Conservation (phyloP, 1,139 yeast genomes). For the Casaregolazyma suthepensis region DNA sequence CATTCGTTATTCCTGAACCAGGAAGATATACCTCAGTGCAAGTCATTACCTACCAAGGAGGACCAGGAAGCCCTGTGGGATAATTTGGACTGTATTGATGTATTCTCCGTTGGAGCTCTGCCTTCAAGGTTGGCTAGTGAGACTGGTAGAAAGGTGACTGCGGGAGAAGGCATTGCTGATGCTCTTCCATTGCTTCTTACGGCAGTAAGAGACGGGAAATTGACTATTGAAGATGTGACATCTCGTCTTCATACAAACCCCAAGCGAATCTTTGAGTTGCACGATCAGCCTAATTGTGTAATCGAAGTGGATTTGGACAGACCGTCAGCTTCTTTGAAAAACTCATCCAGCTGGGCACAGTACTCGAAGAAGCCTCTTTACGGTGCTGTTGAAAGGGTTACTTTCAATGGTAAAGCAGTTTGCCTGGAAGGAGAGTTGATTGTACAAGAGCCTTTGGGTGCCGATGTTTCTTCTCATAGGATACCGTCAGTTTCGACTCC, state of each 20-base stretch:
- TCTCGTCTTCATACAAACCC: slow-evolving; percentile 78
- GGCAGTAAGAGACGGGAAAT: slow-evolving; percentile 69
- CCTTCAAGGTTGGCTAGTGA: slow-evolving; percentile 70
- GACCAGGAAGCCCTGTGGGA: slow-evolving; percentile 85
- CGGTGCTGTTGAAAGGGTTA: slow-evolving; percentile 87
- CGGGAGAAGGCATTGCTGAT: slow-evolving; percentile 76
- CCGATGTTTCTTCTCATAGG: slow-evolving; percentile 27
- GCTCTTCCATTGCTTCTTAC: slow-evolving; percentile 75
- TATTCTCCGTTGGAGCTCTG: slow-evolving; percentile 77
- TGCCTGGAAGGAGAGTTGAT: slow-evolving; percentile 76
- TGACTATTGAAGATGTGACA: slow-evolving; percentile 68
- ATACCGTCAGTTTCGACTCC: slow-evolving; percentile 32
- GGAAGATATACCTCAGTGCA: slow-evolving; percentile 63
- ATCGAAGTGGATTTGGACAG: slow-evolving; percentile 85
- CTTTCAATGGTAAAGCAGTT: slow-evolving; percentile 69
- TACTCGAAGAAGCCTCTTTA: slow-evolving; percentile 42
- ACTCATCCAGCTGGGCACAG: slow-evolving; percentile 44
- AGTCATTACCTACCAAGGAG: slow-evolving; percentile 68
- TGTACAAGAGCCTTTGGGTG: slow-evolving; percentile 54
- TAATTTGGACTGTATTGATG: slow-evolving; percentile 65
- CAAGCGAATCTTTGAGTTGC: slow-evolving; percentile 71
- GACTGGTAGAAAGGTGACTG: slow-evolving; percentile 50
- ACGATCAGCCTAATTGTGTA: slow-evolving; percentile 64
- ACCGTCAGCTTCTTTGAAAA: slow-evolving; percentile 36
- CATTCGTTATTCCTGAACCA: slow-evolving; percentile 72